phyloP scores from a whole-genome alignment of 768 basidiomycete species.

The Mycena metata region DNA sequence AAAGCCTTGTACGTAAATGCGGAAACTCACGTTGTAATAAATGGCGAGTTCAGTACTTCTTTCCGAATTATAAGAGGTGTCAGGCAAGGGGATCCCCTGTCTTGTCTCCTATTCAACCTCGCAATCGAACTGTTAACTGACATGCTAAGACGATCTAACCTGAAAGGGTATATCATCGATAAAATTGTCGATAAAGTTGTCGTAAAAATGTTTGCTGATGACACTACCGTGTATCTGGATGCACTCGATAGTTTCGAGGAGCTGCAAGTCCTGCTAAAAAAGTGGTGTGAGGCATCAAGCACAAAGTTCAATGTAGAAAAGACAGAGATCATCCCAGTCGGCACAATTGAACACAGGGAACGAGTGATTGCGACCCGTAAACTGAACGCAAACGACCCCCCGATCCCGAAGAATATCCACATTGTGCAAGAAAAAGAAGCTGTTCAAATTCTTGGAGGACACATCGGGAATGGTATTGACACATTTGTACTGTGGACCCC shows the following conservation, averaged over 20 bases:
- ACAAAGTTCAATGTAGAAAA: not conserved
- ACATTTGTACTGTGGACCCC: conserved; percentile 3
- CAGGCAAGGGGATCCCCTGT: conserved; percentile 9
- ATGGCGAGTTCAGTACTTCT: not conserved
- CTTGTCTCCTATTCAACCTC: conserved; percentile 7
- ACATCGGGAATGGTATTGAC: not conserved
- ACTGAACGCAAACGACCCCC: not conserved
- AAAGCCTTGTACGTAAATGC: no score
- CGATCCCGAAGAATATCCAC: not conserved
- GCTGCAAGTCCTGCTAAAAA: not conserved
- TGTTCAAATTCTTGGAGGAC: not conserved
- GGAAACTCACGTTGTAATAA: conserved; percentile 4
- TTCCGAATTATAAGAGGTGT: not conserved
- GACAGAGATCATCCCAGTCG: not conserved
- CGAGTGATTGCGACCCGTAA: not conserved
- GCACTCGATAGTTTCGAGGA: not conserved
- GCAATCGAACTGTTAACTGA: not conserved
- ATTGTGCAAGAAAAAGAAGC: not conserved
- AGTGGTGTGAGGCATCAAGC: not conserved
- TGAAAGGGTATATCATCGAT: not conserved
- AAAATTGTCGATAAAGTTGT: not conserved
- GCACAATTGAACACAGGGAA: not conserved
- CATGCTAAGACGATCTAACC: not conserved
- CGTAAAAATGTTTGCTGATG: not conserved
- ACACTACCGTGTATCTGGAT: not conserved